Evolutionary conservation across 2,329 filamentous ascomycete species (phyloP).

Genomic region (Neurospora sp.): DNA sequence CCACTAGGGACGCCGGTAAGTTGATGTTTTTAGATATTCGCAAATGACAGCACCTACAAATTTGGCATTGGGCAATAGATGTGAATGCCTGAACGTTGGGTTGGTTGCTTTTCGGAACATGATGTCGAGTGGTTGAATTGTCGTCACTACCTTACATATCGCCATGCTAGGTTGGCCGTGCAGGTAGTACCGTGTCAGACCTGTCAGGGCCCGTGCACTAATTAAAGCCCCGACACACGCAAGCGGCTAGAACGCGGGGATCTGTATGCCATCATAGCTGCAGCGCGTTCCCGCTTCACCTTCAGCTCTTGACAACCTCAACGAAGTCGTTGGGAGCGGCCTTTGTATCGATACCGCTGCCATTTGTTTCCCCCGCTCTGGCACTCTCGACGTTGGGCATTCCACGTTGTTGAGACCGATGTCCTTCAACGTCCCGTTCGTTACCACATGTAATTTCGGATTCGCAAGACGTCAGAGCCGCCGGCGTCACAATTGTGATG

Average conservation of each 20-base stretch:
- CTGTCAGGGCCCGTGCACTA: not conserved
- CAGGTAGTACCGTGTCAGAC: not conserved
- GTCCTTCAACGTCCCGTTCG: not conserved
- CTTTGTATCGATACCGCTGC: not conserved
- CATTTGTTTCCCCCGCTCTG: not conserved
- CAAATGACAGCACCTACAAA: not conserved
- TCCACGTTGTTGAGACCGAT: not conserved
- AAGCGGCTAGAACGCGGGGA: not conserved
- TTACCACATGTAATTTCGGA: not conserved
- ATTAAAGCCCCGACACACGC: not conserved
- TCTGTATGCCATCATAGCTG: not conserved
- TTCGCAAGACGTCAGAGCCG: not conserved
- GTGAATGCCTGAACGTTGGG: not conserved
- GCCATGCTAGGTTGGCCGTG: not conserved
- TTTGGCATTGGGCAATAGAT: not conserved
- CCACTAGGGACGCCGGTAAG: not conserved
- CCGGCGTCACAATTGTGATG: not conserved
- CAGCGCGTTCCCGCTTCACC: not conserved
- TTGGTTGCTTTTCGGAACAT: not conserved
- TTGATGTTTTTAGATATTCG: not conserved
- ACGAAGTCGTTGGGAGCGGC: not conserved
- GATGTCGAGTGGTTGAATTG: not conserved
- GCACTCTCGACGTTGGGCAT: not conserved
- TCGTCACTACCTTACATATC: not conserved
- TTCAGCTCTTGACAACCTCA: not conserved